A percentile compares a stretch with the other conserved stretches of the same genome.
These are phyloP conservation scores for Colletotrichum incanum DNA, from an alignment of 2,329 filamentous ascomycete species.

Conservation along the genomic window DNA sequence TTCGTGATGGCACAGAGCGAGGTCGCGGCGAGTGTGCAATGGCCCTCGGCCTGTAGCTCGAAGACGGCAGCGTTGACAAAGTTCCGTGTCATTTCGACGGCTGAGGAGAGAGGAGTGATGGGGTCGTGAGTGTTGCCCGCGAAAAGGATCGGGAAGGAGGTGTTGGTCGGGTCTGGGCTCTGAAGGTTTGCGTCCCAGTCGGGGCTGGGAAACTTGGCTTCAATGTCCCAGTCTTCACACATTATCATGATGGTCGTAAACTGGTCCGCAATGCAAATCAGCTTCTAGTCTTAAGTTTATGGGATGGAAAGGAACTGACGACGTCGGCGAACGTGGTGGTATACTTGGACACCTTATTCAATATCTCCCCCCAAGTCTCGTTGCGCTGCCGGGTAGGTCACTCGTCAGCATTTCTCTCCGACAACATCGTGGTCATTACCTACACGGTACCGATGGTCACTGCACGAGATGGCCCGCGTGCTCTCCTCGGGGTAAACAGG, in stretches of 20 bases:
- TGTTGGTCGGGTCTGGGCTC: slow-evolving; percentile 50
- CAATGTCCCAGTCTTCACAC: slow-evolving; percentile 54
- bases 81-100: slow-evolving; percentile 57
- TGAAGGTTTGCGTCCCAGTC: slow-evolving; percentile 50
- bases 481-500: slow-evolving; percentile 35
- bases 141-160: slow-evolving; percentile 70
- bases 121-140: slow-evolving; percentile 72
- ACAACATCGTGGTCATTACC: background rate
- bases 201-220: slow-evolving; percentile 50
- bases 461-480: slow-evolving; percentile 48
- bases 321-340: slow-evolving; percentile 55
- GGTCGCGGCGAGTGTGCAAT: slow-evolving; percentile 53
- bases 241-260: slow-evolving; percentile 53
- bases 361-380: slow-evolving; percentile 50
- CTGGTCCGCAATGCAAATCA: slow-evolving; percentile 43
- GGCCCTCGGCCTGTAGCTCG: slow-evolving; percentile 55
- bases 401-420: background rate
- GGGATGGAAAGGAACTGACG: slow-evolving; percentile 45
- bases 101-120: slow-evolving; percentile 69
- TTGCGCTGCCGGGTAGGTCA: slow-evolving; percentile 47
- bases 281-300: background rate
- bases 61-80: slow-evolving; percentile 56
- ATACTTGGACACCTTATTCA: slow-evolving; percentile 49
- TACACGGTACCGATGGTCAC: slow-evolving; percentile 51
- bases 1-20: slow-evolving; percentile 55